Percentiles rank a stretch among this genome's conserved stretches.
phyloP scores from a whole-genome alignment of 2,329 filamentous ascomycete species.

The Penicillium olsonii region DNA sequence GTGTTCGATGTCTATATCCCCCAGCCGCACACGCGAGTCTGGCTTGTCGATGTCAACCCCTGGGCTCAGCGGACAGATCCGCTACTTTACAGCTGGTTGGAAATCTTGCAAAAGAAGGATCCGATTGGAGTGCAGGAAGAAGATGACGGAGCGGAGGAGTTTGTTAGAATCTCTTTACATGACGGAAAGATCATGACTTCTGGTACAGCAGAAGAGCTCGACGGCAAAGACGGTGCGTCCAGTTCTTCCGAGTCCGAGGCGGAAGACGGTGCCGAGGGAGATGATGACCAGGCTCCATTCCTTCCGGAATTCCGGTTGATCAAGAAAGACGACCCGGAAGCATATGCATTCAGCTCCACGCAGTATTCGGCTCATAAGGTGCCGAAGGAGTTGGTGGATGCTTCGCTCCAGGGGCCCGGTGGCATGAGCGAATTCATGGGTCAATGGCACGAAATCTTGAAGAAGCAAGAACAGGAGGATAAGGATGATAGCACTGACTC shows the following conservation, averaged over 20 bases:
- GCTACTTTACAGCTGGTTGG: constrained; percentile 84
- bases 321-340: constrained; percentile 80
- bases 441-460: constrained; percentile 67
- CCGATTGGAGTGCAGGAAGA: constrained; percentile 40
- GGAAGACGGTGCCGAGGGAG: constrained; percentile 53
- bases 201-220: constrained; percentile 24
- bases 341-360: constrained; percentile 79
- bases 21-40: constrained; percentile 69
- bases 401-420: constrained; percentile 66
- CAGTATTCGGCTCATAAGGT: constrained; percentile 96
- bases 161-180: constrained; percentile 39
- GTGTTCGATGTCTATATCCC: constrained; percentile 93
- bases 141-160: constrained; percentile 31
- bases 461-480: constrained; percentile 44
- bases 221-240: constrained; percentile 32
- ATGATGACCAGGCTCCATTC: constrained; percentile 54
- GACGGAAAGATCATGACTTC: constrained; percentile 21
- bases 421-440: constrained; percentile 78
- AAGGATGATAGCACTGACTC: constrained; percentile 37
- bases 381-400: constrained; percentile 85
- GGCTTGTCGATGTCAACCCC: constrained; percentile 91
- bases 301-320: constrained; percentile 80
- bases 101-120: constrained; percentile 71
- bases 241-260: constrained; percentile 31
- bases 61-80: constrained; percentile 91